Conservation (phyloP, 2,329 filamentous ascomycete genomes). For the Arthrobotrys pseudoclavata region DNA sequence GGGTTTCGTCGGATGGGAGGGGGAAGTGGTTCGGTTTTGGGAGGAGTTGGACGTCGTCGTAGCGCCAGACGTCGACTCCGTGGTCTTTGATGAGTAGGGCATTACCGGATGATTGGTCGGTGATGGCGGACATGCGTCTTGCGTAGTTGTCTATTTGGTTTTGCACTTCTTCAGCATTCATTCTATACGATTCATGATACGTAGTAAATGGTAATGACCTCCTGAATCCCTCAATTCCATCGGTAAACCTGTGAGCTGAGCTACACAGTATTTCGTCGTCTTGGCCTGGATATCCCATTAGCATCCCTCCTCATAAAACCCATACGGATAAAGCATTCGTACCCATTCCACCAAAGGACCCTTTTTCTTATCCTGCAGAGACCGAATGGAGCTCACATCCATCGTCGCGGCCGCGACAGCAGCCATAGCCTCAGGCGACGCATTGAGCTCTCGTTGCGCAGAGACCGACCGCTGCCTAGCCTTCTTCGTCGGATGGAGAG, state of each 20-base stretch:
- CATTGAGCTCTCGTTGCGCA: slow-evolving; percentile 55
- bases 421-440: slow-evolving; percentile 54
- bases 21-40: slow-evolving; percentile 85
- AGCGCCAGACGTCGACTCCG: slow-evolving; percentile 91
- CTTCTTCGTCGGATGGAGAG: slow-evolving; percentile 51
- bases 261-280: slow-evolving; percentile 63
- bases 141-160: slow-evolving; percentile 51
- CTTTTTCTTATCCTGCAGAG: slow-evolving; percentile 59
- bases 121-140: slow-evolving; percentile 64
- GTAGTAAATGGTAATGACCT: slow-evolving; percentile 39
- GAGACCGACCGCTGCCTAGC: slow-evolving; percentile 51
- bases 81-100: slow-evolving; percentile 84
- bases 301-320: not conserved
- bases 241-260: slow-evolving; percentile 62
- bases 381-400: slow-evolving; percentile 58
- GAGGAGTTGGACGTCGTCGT: slow-evolving; percentile 76
- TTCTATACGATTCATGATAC: not conserved
- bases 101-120: slow-evolving; percentile 75
- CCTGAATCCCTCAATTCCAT: slow-evolving; percentile 61
- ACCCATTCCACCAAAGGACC: slow-evolving; percentile 58
- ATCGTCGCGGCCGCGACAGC: slow-evolving; percentile 55
- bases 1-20: slow-evolving; percentile 74
- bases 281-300: slow-evolving; percentile 61
- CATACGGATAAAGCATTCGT: not conserved
- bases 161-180: slow-evolving; percentile 16